Evolutionary conservation across 2,329 filamentous ascomycete species (phyloP).

Genomic region (Monosporascus cannonballus): DNA sequence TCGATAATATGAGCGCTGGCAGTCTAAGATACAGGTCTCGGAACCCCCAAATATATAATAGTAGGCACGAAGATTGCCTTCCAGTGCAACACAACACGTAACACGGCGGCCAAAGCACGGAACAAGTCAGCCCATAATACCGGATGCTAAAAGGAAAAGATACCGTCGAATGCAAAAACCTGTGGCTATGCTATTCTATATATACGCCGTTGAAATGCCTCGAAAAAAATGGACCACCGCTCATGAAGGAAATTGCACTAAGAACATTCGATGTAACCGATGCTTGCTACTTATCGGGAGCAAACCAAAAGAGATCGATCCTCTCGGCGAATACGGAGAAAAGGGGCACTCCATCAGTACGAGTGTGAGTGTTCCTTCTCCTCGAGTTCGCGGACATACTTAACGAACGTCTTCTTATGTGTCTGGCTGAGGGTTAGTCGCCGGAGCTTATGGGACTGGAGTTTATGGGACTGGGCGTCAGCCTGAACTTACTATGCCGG

Average conservation of each 20-base stretch:
- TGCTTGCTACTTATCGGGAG: too few species aligned
- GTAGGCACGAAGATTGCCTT: too few species aligned
- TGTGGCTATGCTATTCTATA: not conserved
- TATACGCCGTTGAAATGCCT: not conserved
- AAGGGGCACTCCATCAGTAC: not conserved
- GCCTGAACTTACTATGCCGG: slow-evolving; percentile 65
- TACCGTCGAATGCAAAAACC: not conserved
- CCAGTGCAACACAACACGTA: too few species aligned
- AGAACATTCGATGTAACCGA: not conserved
- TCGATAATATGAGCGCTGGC: too few species aligned
- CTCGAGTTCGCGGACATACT: slow-evolving; percentile 82
- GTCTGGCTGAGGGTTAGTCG: slow-evolving; percentile 41
- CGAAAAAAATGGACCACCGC: not conserved
- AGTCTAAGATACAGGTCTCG: too few species aligned
- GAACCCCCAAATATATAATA: too few species aligned
- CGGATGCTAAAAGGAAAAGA: too few species aligned
- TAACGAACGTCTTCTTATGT: slow-evolving; percentile 96
- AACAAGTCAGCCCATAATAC: too few species aligned
- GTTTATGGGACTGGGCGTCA: not conserved
- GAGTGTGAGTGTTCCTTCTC: slow-evolving; percentile 32
- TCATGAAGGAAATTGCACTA: not conserved
- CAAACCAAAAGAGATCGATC: too few species aligned
- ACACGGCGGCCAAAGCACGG: too few species aligned
- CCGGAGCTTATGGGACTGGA: too few species aligned
- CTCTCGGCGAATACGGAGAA: not conserved